phyloP scores from a whole-genome alignment of 352 stramenopile genomes.

The Saprolegnia diclina region DNA sequence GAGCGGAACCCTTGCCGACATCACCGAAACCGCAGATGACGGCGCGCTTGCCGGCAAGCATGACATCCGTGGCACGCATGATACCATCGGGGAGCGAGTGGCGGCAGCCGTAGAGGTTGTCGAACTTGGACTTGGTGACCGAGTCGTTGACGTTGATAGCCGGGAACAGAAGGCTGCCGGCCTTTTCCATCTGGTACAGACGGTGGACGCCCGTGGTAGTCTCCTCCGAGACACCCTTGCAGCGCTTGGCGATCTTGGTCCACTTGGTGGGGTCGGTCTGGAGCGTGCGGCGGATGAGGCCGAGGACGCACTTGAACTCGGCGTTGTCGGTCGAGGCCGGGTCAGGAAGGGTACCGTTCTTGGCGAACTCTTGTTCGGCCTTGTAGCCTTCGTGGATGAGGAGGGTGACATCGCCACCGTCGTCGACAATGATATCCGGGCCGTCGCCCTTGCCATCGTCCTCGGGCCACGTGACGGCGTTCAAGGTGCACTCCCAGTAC shows the following conservation, averaged over 20 bases:
- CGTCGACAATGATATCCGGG: slow-evolving; percentile 97
- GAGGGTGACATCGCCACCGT: slow-evolving; percentile 98
- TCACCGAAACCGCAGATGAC: slow-evolving; percentile 98
- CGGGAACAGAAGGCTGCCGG: slow-evolving; percentile 92
- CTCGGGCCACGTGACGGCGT: slow-evolving; percentile 94
- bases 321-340: slow-evolving; percentile 93
- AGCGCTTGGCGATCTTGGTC: slow-evolving; percentile 93
- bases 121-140: slow-evolving; percentile 99
- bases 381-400: slow-evolving; percentile 98
- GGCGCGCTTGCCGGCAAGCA: slow-evolving; percentile 97
- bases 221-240: slow-evolving; percentile 97
- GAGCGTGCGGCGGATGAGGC: slow-evolving; percentile 93
- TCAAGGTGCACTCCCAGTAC: slow-evolving; percentile 99
- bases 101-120: slow-evolving; percentile 99
- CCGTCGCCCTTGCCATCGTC: slow-evolving; percentile 96
- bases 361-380: slow-evolving; percentile 92
- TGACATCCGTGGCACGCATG: slow-evolving; percentile 98
- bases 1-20: slow-evolving; percentile 96
- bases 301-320: slow-evolving; percentile 98
- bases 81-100: slow-evolving; percentile 98
- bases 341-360: slow-evolving; percentile 92
- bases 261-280: slow-evolving; percentile 94
- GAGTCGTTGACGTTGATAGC: slow-evolving; percentile 99
- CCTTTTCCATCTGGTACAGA: slow-evolving; percentile 98
- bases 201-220: slow-evolving; percentile 98